Evolutionary conservation across 2,329 filamentous ascomycete species (phyloP).

Genomic region (Hypoxylon sp.): DNA sequence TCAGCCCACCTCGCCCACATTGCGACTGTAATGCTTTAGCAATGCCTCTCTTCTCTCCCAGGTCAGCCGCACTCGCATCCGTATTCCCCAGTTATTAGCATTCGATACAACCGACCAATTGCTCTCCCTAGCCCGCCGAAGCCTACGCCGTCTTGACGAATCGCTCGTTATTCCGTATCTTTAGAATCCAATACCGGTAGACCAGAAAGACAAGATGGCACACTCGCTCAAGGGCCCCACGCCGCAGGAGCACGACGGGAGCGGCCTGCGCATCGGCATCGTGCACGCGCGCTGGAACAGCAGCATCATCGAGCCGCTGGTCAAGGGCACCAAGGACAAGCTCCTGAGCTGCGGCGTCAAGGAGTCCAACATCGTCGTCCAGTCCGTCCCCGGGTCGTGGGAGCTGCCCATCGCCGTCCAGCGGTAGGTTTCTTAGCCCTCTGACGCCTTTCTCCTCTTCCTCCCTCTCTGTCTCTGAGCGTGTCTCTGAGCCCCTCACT

Average conservation of each 20-base stretch:
- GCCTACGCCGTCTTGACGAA: constrained; percentile 7
- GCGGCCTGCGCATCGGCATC: constrained; percentile 86
- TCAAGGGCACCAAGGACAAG: constrained; percentile 80
- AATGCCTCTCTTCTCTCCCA: not conserved
- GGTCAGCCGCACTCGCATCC: not conserved
- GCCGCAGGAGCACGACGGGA: constrained; percentile 69
- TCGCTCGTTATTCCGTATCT: constrained; percentile 27
- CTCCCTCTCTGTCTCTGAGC: too few relatives aligned
- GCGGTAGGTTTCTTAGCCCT: constrained; percentile 60
- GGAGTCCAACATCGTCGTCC: constrained; percentile 85
- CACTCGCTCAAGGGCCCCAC: constrained; percentile 63
- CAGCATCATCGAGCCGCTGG: constrained; percentile 83
- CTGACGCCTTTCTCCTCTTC: too few relatives aligned
- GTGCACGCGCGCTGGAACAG: constrained; percentile 96
- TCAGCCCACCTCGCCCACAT: constrained; percentile 26
- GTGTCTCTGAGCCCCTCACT: too few relatives aligned
- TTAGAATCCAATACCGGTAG: constrained; percentile 20
- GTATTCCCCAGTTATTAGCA: not conserved
- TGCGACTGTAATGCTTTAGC: too few relatives aligned
- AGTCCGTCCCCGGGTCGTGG: constrained; percentile 93
- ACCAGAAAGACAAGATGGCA: constrained; percentile 47
- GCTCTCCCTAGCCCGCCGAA: constrained; percentile 3
- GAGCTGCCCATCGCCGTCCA: constrained; percentile 92
- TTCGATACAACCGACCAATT: constrained; percentile 14
- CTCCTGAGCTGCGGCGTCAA: constrained; percentile 82